Base-by-base conservation (phyloP, 1,284 basidiomycete species). In the Ganoderma sinense region DNA sequence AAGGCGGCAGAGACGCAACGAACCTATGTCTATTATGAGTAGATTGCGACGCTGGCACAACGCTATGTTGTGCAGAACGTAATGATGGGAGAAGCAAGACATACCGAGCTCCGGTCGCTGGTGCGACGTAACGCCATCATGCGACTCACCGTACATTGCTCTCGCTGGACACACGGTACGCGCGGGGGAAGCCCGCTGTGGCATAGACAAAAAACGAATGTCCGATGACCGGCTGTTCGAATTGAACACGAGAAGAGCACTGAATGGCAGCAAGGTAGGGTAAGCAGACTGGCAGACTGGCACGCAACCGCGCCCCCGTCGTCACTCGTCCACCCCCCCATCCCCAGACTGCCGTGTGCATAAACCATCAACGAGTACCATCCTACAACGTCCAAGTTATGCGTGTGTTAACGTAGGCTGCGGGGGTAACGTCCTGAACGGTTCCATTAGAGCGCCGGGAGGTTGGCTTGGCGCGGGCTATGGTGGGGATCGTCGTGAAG, bases 301-400 rank as follows among this genome's bases (percentile, higher is more conserved):
- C 41, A 65, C 65, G 65, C 69, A 67, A 51, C 48, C 48, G 55
- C 67, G 65, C 64, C 63, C 59, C 60, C 64, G 62, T 62, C 56
- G 31, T 60, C 66, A 48, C 10, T 59, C 41, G 36, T 29, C 36
- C 29, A 48, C 11, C 62, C 41, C 39, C 36, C 36, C 61, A 40
- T 20, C 45, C 31, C 41, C 14, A 41, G 59, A 61, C 59, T 61
- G 51, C 41, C 69, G 45, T 36, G 55, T 55, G 51, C 43, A 43
- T 65, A 23, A 55, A 6, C 41, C 41, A 41, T 39, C 53, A 55
- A 53, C 51, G 59, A 64, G 56, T 63, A 62, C 60, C 58, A 58
- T 65, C 64, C 66, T 65, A 61, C 63, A 67, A 66, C 59, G 56
- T 56, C 65, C 66, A n/a, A 67, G 62, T 59, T 62, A 71, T 71